These are phyloP conservation scores for Peziza echinospora DNA, from an alignment of 495 filamentous ascomycete species.

Conservation along the genomic window DNA sequence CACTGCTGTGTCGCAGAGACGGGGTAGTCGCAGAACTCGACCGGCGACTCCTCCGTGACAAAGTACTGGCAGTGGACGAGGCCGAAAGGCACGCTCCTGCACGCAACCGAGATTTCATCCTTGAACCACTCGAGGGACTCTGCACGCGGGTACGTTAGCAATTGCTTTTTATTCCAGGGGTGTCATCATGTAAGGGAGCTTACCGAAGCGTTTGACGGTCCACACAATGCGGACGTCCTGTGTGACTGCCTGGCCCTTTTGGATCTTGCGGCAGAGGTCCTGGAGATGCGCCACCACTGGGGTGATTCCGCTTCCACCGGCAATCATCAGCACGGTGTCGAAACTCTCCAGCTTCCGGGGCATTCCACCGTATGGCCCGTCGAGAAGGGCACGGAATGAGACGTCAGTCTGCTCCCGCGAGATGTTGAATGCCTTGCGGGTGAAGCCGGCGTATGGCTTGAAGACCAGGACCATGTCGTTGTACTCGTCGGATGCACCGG, in stretches of 20 bases:
- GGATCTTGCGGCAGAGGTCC: slow-evolving; percentile 83
- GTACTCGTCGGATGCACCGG: slow-evolving; percentile 28
- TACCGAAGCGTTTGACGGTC: slow-evolving; percentile 56
- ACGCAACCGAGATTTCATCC: slow-evolving; percentile 74
- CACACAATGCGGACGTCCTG: slow-evolving; percentile 77
- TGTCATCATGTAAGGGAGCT: too few relatives aligned
- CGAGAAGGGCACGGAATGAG: slow-evolving; percentile 73
- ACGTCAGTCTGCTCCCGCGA: slow-evolving; percentile 66
- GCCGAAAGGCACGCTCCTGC: slow-evolving; percentile 59
- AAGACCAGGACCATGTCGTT: slow-evolving; percentile 80
- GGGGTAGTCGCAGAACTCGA: slow-evolving; percentile 15
- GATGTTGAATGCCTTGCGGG: slow-evolving; percentile 50
- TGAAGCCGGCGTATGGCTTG: slow-evolving; percentile 77
- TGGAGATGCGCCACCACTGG: slow-evolving; percentile 76
- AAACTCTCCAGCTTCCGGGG: slow-evolving; percentile 77
- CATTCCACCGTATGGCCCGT: slow-evolving; percentile 91
- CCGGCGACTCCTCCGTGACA: slow-evolving; percentile 36
- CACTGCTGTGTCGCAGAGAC: slow-evolving; percentile 19
- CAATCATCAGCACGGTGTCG: slow-evolving; percentile 78
- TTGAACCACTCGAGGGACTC: slow-evolving; percentile 97
- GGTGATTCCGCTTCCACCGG: slow-evolving; percentile 85
- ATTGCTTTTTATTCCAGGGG: not conserved
- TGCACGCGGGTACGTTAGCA: slow-evolving; percentile 21
- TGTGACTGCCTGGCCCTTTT: slow-evolving; percentile 78
- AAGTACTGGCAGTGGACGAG: slow-evolving; percentile 84